These are phyloP conservation scores for Trichoderma semiorbis DNA, from an alignment of 2,329 filamentous ascomycete genomes.

Conservation along the genomic window DNA sequence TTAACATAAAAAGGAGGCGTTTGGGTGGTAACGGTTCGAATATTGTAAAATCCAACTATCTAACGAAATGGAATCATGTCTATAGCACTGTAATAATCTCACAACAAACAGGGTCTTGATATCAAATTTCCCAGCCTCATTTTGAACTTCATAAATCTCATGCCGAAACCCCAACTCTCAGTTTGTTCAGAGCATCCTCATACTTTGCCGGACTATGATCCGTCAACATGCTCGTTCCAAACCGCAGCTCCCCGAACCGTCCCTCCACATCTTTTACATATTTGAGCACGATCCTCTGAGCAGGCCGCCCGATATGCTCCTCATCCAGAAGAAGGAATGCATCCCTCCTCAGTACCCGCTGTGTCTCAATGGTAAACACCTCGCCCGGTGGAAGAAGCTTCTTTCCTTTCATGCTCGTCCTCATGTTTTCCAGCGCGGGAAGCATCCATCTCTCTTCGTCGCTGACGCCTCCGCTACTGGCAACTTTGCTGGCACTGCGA, in stretches of 20 bases:
- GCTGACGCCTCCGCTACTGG: constrained; percentile 37
- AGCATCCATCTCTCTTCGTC: constrained; percentile 65
- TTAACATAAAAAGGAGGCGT: too few relatives aligned
- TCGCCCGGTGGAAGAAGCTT: constrained; percentile 75
- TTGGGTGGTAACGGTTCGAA: too few relatives aligned
- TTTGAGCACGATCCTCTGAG: constrained; percentile 64
- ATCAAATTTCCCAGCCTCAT: too few relatives aligned
- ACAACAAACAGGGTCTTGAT: too few relatives aligned
- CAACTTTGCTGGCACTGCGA: constrained; percentile 33
- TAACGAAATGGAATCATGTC: too few relatives aligned
- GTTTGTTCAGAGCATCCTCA: constrained; percentile 62
- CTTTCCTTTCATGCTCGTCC: constrained; percentile 63
- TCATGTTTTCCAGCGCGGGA: constrained; percentile 61
- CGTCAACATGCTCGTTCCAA: constrained; percentile 69
- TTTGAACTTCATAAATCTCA: too few relatives aligned
- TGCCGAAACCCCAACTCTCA: constrained; percentile 54
- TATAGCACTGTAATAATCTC: too few relatives aligned
- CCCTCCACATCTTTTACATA: constrained; percentile 69
- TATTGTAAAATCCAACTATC: too few relatives aligned
- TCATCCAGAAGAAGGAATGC: constrained; percentile 51
- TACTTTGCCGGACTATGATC: constrained; percentile 75
- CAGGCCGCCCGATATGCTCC: constrained; percentile 58
- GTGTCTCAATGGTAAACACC: constrained; percentile 69
- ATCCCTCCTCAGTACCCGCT: constrained; percentile 63
- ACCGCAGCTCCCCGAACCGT: constrained; percentile 66